Evolutionary conservation across 345 rosid genomes (phyloP).

Genomic region (Hypericum androsaemum): DNA sequence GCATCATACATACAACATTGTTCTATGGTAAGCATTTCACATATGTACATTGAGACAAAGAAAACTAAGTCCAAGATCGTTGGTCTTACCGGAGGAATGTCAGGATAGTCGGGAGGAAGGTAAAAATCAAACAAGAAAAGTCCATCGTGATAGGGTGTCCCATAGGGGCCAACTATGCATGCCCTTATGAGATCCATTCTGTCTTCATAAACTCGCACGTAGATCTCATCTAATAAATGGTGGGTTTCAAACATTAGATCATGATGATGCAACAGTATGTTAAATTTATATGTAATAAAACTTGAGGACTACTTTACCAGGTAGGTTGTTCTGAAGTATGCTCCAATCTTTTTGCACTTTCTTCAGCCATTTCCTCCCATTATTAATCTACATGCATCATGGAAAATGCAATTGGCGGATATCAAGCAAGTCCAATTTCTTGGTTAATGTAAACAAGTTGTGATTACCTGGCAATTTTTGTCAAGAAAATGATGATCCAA

Average conservation of each 20-base stretch:
- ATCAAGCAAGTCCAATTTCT: too few species aligned
- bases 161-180: too few species aligned
- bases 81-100: constrained; percentile 75
- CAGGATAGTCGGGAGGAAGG: too few species aligned
- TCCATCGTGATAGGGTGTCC: constrained; percentile 99
- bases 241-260: constrained; percentile 6
- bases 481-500: constrained; percentile 73
- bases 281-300: neutral
- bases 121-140: too few species aligned
- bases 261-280: constrained; percentile 1
- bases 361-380: constrained; percentile 80
- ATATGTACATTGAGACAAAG: too few species aligned
- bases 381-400: constrained; percentile 43
- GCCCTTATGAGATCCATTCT: constrained; percentile 93
- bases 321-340: constrained; percentile 92
- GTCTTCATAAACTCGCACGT: constrained; percentile 82
- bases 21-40: neutral
- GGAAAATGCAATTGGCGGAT: too few species aligned
- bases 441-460: neutral
- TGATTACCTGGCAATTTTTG: constrained; percentile 50
- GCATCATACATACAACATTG: constrained; percentile 15
- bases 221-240: constrained; percentile 60
- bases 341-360: constrained; percentile 97
- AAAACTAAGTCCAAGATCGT: neutral
- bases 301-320: constrained; percentile 42